These are phyloP conservation scores for Gentiana dahurica DNA, from an alignment of 257 asterid species.

Conservation along the genomic window DNA sequence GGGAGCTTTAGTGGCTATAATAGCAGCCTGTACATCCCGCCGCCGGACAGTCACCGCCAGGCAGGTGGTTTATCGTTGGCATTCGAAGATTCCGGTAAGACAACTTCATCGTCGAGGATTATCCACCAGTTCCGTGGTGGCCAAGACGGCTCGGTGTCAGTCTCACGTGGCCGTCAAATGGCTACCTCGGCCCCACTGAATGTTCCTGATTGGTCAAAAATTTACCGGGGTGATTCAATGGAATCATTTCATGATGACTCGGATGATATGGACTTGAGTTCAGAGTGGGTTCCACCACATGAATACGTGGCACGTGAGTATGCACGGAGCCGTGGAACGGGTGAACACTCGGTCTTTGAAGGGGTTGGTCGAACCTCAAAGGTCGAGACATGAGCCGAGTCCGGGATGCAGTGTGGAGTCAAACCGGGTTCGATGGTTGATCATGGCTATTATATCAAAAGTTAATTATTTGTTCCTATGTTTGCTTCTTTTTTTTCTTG, in stretches of 20 bases:
- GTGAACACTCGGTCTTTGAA: slow-evolving; percentile 55
- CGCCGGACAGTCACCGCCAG: slow-evolving; percentile 22
- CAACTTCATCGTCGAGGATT: slow-evolving; percentile 33
- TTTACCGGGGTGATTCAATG: slow-evolving; percentile 51
- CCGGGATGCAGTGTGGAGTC: slow-evolving; percentile 92
- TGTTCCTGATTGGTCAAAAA: slow-evolving; percentile 82
- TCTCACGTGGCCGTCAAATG: slow-evolving; percentile 42
- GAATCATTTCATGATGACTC: slow-evolving; percentile 57
- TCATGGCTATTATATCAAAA: background rate
- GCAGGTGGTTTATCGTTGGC: slow-evolving; percentile 66
- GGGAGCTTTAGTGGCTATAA: slow-evolving; percentile 20
- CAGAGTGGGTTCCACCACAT: slow-evolving; percentile 68
- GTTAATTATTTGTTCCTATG: slow-evolving; percentile 7
- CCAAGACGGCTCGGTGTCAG: slow-evolving; percentile 21
- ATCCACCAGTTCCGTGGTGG: slow-evolving; percentile 42
- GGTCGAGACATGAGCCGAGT: slow-evolving; percentile 90
- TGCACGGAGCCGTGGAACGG: slow-evolving; percentile 35
- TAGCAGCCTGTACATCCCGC: slow-evolving; percentile 20
- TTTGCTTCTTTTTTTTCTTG: too few species aligned
- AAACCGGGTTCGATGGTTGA: slow-evolving; percentile 79
- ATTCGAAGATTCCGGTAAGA: slow-evolving; percentile 34
- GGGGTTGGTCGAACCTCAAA: slow-evolving; percentile 88
- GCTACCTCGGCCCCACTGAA: slow-evolving; percentile 70
- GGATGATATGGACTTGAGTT: slow-evolving; percentile 23
- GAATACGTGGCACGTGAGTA: slow-evolving; percentile 64